Evolutionary conservation across 179 eudicot genomes (phyloP).

Genomic region (Pouteria campechiana): DNA sequence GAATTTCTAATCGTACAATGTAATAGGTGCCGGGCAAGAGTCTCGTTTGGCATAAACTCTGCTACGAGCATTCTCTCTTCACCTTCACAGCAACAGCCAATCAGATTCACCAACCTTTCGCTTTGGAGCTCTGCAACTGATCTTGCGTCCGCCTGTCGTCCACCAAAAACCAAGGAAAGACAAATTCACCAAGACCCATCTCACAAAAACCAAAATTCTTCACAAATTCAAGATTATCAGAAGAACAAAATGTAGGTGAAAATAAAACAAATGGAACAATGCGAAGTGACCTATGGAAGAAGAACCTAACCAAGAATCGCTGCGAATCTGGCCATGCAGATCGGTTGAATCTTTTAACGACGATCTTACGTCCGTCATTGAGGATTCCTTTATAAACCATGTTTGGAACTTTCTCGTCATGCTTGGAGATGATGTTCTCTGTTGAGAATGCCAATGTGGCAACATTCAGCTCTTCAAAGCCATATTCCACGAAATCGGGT

Average conservation of each 20-base stretch:
- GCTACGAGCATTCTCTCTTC: constrained; percentile 66
- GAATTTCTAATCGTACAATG: constrained; percentile 68
- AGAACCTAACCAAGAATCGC: constrained; percentile 51
- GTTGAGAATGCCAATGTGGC: constrained; percentile 47
- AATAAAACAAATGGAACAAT: background rate
- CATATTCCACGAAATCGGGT: constrained; percentile 40
- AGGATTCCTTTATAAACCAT: constrained; percentile 59
- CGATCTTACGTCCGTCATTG: constrained; percentile 28
- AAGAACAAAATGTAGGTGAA: background rate
- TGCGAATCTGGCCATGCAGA: constrained; percentile 80
- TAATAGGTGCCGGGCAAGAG: constrained; percentile 54
- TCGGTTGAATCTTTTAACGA: constrained; percentile 60
- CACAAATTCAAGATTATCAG: background rate
- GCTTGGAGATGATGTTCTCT: constrained; percentile 64
- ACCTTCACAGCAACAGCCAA: constrained; percentile 58
- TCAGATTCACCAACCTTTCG: constrained; percentile 49
- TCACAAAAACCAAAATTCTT: no score
- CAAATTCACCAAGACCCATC: background rate
- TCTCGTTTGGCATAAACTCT: constrained; percentile 64
- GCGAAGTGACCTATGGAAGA: no score
- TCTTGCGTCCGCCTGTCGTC: constrained; percentile 50
- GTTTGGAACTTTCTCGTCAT: constrained; percentile 74
- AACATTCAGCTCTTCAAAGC: constrained; percentile 41
- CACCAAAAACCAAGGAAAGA: constrained; percentile 1
- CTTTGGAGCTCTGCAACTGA: constrained; percentile 57